Base-by-base conservation (phyloP, 371 early-diverging fungal species). In the Phascolomyces articulosus region DNA sequence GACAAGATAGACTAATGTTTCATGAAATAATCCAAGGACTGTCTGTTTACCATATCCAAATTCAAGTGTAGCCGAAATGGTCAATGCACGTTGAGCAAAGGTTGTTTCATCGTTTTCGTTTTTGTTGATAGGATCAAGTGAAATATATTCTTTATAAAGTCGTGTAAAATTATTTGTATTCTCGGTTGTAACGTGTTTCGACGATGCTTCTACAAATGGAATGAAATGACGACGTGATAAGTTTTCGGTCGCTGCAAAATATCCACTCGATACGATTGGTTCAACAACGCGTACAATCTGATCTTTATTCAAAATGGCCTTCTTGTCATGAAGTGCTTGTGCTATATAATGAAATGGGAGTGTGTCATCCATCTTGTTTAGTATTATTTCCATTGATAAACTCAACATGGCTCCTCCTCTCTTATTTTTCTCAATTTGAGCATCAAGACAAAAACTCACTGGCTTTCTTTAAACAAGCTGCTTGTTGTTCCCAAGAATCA, bases 151-250 rank as follows among this genome's bases (percentile, higher is more conserved):
- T 20, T 63, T 56, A 53, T 72, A 74, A 8, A 68, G 28, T 24
- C 61, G 62, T 16, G 68, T 38, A 26, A 62, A 27, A 21, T 26
- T 62, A 21, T 26, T 62, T 2, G 47, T 56, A 8, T 65, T 31
- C 10, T 55, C 40, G 48, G 40, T 23, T 9, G 1, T 34, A 9
- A 34, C 11, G 29, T 69, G 60, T 60, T 68, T 61, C 13, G 62
- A 55, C 26, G 60, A 44, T n/a, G 67, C 63, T 51, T 85, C 75
- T 9, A 85, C 60, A 26, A 83, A 40, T 1, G 83, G 79, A 23
- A 85, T 69, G 58, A 83, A 83, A 24, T 67, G 71, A 11, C 80
- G 77, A 51, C 82, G 72, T 26, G 82, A 71, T 15, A 77, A 57
- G 27, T 71, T 76, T 62, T 83, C 83, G 7, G 62, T 55, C n/a